Conservation (phyloP, 805 yeast species). For the Wickerhamiella australiensis region DNA sequence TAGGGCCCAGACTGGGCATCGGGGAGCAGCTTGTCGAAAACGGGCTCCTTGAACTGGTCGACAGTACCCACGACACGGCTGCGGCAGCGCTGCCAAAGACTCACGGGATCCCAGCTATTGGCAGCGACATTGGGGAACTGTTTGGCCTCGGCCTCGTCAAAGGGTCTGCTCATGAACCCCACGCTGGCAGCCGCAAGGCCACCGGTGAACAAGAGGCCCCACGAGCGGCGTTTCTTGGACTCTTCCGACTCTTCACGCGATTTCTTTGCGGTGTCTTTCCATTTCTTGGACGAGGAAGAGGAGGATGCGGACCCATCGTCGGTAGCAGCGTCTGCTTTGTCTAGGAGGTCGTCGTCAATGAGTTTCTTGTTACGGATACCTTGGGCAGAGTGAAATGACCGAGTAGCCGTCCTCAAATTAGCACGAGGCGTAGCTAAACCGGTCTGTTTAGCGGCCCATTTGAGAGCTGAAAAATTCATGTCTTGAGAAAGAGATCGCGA, state of each 20-base stretch:
- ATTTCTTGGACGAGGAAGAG: constrained; percentile 28
- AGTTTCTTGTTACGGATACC: neutral
- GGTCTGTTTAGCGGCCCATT: neutral
- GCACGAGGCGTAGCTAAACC: neutral
- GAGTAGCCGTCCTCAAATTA: neutral
- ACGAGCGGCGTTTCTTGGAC: constrained; percentile 57
- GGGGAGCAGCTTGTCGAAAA: constrained; percentile 83
- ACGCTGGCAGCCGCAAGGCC: constrained; percentile 24
- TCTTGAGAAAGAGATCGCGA: constrained; percentile 1
- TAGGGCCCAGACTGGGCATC: constrained; percentile 86
- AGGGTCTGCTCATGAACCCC: constrained; percentile 67
- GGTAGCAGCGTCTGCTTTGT: constrained; percentile 68
- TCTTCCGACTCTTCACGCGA: constrained; percentile 29
- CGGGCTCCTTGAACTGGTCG: constrained; percentile 84
- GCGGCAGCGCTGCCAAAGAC: constrained; percentile 55
- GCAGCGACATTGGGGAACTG: constrained; percentile 44
- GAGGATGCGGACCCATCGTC: constrained; percentile 19
- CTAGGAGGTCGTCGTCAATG: constrained; percentile 66
- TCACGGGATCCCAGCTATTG: constrained; percentile 50
- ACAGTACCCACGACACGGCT: constrained; percentile 65
- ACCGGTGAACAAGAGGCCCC: constrained; percentile 46
- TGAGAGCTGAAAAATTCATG: constrained; percentile 9
- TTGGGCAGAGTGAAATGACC: neutral
- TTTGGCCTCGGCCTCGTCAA: constrained; percentile 67
- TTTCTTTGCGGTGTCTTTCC: constrained; percentile 39